Evolutionary conservation across 208 protist species (phyloP).

Genomic region (Wallacemonas sp.): DNA sequence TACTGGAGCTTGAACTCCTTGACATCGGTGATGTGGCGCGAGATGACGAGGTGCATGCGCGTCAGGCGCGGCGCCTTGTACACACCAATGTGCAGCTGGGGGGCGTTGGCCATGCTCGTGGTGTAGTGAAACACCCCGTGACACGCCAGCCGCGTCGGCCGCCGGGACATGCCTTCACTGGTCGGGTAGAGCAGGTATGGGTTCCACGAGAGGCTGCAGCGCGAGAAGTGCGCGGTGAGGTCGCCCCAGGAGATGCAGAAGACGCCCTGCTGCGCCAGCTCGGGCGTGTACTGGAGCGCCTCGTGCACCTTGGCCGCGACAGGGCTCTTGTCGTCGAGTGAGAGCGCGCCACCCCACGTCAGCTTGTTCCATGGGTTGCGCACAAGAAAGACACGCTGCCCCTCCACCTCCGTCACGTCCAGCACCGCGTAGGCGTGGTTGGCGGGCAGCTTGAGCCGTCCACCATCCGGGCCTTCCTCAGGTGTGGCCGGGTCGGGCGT

Average conservation of each 20-base stretch:
- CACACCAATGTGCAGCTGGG: conserved; percentile 84
- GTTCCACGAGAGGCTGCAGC: conserved; percentile 83
- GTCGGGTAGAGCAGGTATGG: conserved; percentile 84
- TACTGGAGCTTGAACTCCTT: conserved; percentile 64
- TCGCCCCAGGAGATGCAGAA: conserved; percentile 89
- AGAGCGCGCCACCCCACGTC: conserved; percentile 65
- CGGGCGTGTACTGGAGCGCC: conserved; percentile 43
- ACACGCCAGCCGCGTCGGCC: conserved; percentile 70
- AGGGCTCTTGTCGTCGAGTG: conserved; percentile 45
- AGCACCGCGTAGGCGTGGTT: conserved; percentile 82
- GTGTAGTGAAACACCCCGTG: conserved; percentile 62
- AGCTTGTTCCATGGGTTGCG: conserved; percentile 84
- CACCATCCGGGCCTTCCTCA: not conserved
- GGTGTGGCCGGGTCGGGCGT: conserved; percentile 40
- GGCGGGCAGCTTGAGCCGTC: conserved; percentile 34
- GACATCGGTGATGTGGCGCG: conserved; percentile 74
- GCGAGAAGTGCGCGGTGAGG: conserved; percentile 59
- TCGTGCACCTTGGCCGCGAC: conserved; percentile 37
- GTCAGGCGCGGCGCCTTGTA: conserved; percentile 45
- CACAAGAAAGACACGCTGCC: conserved; percentile 58
- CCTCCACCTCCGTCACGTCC: conserved; percentile 50
- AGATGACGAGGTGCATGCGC: conserved; percentile 85
- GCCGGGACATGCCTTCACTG: conserved; percentile 43
- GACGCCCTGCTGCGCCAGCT: conserved; percentile 60
- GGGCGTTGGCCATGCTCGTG: conserved; percentile 50